Evolutionary conservation across 441 rosid species (phyloP), one percentile per base, ranked within the genome.

Genomic region (Biscutella laevigata): DNA sequence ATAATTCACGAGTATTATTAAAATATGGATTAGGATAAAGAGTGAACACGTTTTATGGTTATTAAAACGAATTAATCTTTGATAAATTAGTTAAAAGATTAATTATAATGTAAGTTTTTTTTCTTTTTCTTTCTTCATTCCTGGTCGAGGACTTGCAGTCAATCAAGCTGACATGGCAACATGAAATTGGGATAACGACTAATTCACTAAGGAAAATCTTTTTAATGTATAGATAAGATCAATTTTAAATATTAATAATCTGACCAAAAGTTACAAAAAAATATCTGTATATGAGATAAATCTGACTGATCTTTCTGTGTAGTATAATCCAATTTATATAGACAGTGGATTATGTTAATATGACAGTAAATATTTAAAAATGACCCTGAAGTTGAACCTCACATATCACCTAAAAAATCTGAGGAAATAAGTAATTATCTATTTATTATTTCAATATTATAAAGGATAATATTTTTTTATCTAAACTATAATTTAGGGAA

Each of bases 211-310:
- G 25, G 27, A 15, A 12, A 28, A 42, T 5, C 11, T 37, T 47
- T 52, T 21, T 14, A 37, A 9, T 16, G 49, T 39, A 37, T 63
- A 54, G 68, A 63, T 63, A 63, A 63, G 68, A 55, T 54, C 68
- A 54, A 45, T 38, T 22, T 62, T 27, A 12, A 42, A 33, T 25
- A 16, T 34, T 20, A 35, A 20, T 38, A 34, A 15, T 21, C 21
- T n/a, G n/a, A n/a, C n/a, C n/a, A n/a, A n/a, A n/a, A n/a, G n/a
- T n/a, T n/a, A n/a, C 47, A 42, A 28, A 28, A 54, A 26, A 21
- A 15, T 46, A 14, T 17, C 26, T 10, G 4, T 9, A 17, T 27
- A 21, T 42, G 12, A 20, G 17, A 48, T 25, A 50, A 19, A 29
- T 7, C 29, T 54, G 51, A 16, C 15, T 60, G 29, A 10, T 24